Percentiles rank a stretch among this genome's conserved stretches.
These are phyloP conservation scores for Cercophora newfieldiana DNA, from an alignment of 495 filamentous ascomycete genomes.

Conservation along the genomic window DNA sequence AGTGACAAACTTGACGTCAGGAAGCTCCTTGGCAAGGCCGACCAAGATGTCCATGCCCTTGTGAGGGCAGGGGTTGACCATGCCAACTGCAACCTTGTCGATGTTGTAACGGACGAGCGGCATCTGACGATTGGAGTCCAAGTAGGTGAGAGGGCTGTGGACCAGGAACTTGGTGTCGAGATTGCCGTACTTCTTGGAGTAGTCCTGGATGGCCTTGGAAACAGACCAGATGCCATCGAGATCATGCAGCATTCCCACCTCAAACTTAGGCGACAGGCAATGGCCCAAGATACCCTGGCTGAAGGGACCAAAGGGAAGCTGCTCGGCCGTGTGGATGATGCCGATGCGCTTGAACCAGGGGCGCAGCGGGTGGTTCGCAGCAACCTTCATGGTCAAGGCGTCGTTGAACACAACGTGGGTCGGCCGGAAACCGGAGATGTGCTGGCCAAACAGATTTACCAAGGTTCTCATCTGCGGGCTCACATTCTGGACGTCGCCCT, in stretches of 20 bases:
- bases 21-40: constrained; percentile 27
- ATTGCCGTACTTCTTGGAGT: constrained; percentile 27
- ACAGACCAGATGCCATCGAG: constrained; percentile 36
- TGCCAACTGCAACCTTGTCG: constrained; percentile 33
- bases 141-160: constrained; percentile 28
- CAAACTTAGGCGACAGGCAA: constrained; percentile 26
- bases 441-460: constrained; percentile 17
- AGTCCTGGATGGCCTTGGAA: constrained; percentile 29
- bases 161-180: constrained; percentile 31
- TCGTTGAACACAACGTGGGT: constrained; percentile 39
- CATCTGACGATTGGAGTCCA: constrained; percentile 22
- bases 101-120: constrained; percentile 29
- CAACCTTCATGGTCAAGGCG: constrained; percentile 34
- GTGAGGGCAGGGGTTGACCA: constrained; percentile 37
- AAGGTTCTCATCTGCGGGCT: constrained; percentile 20
- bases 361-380: constrained; percentile 13
- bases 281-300: constrained; percentile 27
- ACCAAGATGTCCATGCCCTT: constrained; percentile 32
- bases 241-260: constrained; percentile 26
- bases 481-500: background rate
- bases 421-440: constrained; percentile 26
- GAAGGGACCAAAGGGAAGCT: constrained; percentile 36
- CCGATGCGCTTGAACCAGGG: constrained; percentile 26
- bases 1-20: constrained; percentile 32
- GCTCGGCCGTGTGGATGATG: constrained; percentile 36